These are phyloP conservation scores for Alternaria consortialis DNA, from an alignment of 2,329 filamentous ascomycete genomes.

Conservation along the genomic window DNA sequence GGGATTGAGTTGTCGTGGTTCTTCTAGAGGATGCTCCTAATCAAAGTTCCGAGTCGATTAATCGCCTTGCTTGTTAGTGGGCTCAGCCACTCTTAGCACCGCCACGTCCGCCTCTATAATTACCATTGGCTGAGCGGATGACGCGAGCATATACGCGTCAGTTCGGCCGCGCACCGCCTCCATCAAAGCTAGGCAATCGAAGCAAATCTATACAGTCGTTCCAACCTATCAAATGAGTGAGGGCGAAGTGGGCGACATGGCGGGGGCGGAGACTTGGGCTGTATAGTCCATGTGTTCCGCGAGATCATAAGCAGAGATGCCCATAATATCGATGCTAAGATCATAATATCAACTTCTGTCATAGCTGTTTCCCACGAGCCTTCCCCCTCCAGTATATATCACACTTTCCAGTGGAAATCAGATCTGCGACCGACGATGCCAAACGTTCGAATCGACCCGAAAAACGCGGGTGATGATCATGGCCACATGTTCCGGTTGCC, in stretches of 20 bases:
- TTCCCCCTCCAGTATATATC: constrained; percentile 1
- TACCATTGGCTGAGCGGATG: constrained; percentile 7
- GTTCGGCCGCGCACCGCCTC: constrained; percentile 3
- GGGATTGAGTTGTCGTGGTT: background rate
- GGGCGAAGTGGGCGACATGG: background rate
- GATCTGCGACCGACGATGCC: constrained; percentile 14
- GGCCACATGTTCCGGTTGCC: constrained; percentile 47
- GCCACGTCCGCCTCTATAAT: constrained; percentile 16
- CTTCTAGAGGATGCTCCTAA: background rate
- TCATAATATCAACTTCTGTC: background rate
- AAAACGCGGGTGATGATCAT: constrained; percentile 29
- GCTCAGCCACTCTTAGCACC: constrained; percentile 4
- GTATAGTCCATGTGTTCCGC: background rate
- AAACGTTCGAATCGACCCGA: constrained; percentile 23
- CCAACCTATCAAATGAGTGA: constrained; percentile 2
- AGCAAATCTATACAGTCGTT: background rate
- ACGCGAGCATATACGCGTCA: constrained; percentile 8
- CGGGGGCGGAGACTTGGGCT: background rate
- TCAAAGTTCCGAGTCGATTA: background rate
- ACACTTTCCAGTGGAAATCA: constrained; percentile 8
- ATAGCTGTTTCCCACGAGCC: constrained; percentile 2
- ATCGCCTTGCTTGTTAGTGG: constrained; percentile 2
- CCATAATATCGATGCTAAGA: background rate
- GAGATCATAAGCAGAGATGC: background rate
- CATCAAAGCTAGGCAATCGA: background rate